Conservation (phyloP, 768 basidiomycete species). For the Suillus brevipes region DNA sequence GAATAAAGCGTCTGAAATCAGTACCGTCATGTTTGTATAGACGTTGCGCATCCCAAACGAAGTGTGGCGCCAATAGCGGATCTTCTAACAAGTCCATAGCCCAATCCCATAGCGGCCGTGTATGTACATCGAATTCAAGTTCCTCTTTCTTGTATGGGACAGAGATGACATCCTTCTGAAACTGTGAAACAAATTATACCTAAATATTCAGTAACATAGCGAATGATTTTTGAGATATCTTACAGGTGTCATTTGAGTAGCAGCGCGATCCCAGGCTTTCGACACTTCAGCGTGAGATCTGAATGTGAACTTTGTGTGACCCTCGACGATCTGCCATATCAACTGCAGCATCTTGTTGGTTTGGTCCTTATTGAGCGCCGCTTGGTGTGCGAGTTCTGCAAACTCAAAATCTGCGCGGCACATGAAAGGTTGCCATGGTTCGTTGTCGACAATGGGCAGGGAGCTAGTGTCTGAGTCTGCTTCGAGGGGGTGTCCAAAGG, state of each 20-base stretch:
- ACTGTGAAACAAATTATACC: background rate
- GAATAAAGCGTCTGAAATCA: slow-evolving; percentile 26
- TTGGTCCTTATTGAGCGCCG: slow-evolving; percentile 9
- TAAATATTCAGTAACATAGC: background rate
- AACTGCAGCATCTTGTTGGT: slow-evolving; percentile 1
- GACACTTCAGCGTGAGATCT: slow-evolving; percentile 6
- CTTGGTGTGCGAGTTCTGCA: slow-evolving; percentile 9
- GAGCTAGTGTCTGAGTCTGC: background rate
- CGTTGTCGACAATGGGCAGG: background rate
- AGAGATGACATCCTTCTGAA: background rate
- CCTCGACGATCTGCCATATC: background rate
- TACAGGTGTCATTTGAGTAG: background rate
- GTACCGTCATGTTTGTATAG: slow-evolving; percentile 29
- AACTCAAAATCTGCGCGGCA: slow-evolving; percentile 13
- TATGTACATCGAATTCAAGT: slow-evolving; percentile 2
- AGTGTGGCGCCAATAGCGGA: slow-evolving; percentile 11
- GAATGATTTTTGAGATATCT: too few relatives aligned
- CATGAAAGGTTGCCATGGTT: slow-evolving; percentile 11
- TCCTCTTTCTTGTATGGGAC: slow-evolving; percentile 2
- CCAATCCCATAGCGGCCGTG: slow-evolving; percentile 9
- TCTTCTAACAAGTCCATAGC: slow-evolving; percentile 9
- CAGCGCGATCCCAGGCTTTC: background rate
- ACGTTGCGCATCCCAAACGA: slow-evolving; percentile 33
- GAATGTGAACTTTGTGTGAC: slow-evolving; percentile 11
- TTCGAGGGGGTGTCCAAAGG: background rate